Conservation (phyloP, 139 green algal species). For the Coccomyxa sp. region DNA sequence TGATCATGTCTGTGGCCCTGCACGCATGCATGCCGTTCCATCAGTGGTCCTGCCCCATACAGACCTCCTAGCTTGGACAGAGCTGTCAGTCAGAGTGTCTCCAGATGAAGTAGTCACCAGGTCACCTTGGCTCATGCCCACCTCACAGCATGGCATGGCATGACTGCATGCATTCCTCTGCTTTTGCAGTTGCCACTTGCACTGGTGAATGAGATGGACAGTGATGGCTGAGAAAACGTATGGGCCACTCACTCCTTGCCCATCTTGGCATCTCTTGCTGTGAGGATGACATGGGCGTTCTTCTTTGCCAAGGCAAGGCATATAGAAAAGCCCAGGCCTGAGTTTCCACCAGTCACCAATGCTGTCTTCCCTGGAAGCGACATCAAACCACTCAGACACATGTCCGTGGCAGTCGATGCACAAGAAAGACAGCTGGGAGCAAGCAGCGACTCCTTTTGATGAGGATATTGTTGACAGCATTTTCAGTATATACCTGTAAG, state of each 20-base stretch:
- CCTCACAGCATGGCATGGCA: too few relatives aligned
- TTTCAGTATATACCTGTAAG: neutral
- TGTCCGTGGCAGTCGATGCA: too few relatives aligned
- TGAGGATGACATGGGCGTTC: neutral
- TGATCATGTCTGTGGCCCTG: neutral
- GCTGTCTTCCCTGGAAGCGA: neutral
- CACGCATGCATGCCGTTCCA: neutral
- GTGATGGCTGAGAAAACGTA: neutral
- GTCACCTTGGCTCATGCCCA: too few relatives aligned
- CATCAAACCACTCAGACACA: too few relatives aligned
- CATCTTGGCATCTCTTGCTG: neutral
- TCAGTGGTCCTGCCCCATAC: too few relatives aligned
- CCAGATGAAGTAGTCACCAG: too few relatives aligned
- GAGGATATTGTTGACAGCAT: too few relatives aligned
- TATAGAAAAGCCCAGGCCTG: neutral
- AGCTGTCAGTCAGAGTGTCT: too few relatives aligned
- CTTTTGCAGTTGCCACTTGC: neutral
- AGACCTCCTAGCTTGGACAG: too few relatives aligned
- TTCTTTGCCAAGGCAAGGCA: conserved; percentile 3
- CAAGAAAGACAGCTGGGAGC: too few relatives aligned
- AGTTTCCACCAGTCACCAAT: neutral
- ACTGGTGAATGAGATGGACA: neutral
- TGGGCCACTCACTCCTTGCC: neutral
- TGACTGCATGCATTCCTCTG: too few relatives aligned
- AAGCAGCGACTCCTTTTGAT: too few relatives aligned